Conservation (phyloP, 305 asterid genomes). For the Fraxinus floribunda region DNA sequence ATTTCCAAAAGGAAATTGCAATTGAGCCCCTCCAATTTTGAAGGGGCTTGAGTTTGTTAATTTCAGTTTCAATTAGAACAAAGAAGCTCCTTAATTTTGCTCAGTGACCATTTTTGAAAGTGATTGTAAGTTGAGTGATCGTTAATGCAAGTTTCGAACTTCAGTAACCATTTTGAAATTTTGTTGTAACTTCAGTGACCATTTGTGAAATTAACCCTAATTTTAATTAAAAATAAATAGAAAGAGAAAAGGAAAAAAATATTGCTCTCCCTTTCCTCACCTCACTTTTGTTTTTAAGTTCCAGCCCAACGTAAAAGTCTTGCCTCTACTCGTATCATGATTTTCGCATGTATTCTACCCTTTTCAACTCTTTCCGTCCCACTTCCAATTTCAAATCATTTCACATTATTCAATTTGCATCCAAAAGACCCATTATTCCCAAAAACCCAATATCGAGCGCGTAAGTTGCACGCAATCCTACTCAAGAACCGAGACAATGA, state of each 20-base stretch:
- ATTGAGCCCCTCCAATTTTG: too few relatives aligned
- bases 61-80: too few relatives aligned
- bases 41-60: too few relatives aligned
- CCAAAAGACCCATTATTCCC: background rate
- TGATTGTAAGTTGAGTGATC: too few relatives aligned
- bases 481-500: background rate
- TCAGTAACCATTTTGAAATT: too few relatives aligned
- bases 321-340: background rate
- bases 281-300: background rate
- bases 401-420: background rate
- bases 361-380: background rate
- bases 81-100: too few relatives aligned
- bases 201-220: too few relatives aligned
- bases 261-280: background rate
- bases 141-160: too few relatives aligned
- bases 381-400: background rate
- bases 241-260: background rate
- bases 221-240: background rate
- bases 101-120: too few relatives aligned
- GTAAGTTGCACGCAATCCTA: background rate
- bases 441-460: background rate
- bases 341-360: background rate
- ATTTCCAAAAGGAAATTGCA: too few relatives aligned
- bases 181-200: too few relatives aligned
- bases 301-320: too few relatives aligned